Evolutionary conservation across 2,329 filamentous ascomycete species (phyloP).

Genomic region (Aspergillus sp.): DNA sequence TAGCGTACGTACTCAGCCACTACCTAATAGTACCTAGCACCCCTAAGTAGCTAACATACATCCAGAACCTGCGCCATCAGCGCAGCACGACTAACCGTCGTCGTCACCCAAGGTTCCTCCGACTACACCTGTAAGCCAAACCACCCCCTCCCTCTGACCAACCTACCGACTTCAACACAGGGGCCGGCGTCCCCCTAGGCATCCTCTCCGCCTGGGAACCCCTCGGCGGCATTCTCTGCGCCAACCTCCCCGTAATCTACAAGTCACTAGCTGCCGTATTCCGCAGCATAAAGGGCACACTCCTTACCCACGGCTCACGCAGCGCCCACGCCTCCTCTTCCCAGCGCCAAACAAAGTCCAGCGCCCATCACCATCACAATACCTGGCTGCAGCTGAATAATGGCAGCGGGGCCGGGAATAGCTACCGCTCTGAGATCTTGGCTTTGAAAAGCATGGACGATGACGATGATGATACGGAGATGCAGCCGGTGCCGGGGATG

Average conservation of each 20-base stretch:
- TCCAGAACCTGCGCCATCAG: conserved; percentile 12
- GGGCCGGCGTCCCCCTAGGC: conserved; percentile 7
- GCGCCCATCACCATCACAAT: neutral
- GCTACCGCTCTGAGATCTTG: neutral
- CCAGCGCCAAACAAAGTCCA: neutral
- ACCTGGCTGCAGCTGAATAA: neutral
- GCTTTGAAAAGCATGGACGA: neutral
- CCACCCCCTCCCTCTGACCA: neutral
- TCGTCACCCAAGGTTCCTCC: conserved; percentile 2
- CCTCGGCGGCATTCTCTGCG: conserved; percentile 13
- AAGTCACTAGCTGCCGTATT: neutral
- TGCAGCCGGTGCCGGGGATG: neutral
- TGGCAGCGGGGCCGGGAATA: neutral
- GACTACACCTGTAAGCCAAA: conserved; percentile 8
- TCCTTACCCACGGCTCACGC: neutral
- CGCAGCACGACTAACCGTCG: conserved; percentile 9
- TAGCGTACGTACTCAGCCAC: conserved; percentile 8
- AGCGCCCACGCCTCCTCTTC: neutral
- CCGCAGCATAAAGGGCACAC: neutral
- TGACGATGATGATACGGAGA: neutral
- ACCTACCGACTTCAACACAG: neutral
- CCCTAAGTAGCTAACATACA: neutral
- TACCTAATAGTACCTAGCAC: neutral
- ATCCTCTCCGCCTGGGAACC: conserved; percentile 17
- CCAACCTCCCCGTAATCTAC: conserved; percentile 14